Conservation (phyloP, 148 eudicot species). For the Rhododendron griersonianum region DNA sequence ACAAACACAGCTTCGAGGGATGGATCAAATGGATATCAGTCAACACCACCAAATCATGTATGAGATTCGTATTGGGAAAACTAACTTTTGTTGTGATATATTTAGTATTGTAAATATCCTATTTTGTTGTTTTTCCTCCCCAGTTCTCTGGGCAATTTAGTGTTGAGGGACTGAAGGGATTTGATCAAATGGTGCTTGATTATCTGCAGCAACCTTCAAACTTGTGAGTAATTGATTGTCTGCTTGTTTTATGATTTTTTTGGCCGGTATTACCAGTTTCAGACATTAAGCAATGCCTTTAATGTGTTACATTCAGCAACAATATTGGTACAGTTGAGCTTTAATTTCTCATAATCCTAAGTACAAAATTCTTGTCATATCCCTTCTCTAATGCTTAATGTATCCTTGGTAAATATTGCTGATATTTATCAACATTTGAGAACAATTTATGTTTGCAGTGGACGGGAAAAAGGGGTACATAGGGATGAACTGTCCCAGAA, state of each 20-base stretch:
- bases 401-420: neutral
- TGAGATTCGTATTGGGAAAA: neutral
- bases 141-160: slow-evolving; percentile 58
- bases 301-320: neutral
- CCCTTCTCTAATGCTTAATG: neutral
- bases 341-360: neutral
- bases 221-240: slow-evolving; percentile 43
- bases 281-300: neutral
- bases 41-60: slow-evolving; percentile 53
- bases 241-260: neutral
- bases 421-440: neutral
- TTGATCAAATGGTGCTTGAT: slow-evolving; percentile 62
- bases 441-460: slow-evolving; percentile 32
- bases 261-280: neutral
- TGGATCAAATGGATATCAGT: slow-evolving; percentile 47
- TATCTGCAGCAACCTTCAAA: slow-evolving; percentile 64
- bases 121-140: neutral
- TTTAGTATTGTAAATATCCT: neutral
- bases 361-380: neutral
- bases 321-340: neutral
- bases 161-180: slow-evolving; percentile 59
- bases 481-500: slow-evolving; percentile 64
- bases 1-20: slow-evolving; percentile 37
- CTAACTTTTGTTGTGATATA: neutral
- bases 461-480: slow-evolving; percentile 74